Conservation (phyloP, 805 yeast genomes). For the Ogataea naganishii region DNA sequence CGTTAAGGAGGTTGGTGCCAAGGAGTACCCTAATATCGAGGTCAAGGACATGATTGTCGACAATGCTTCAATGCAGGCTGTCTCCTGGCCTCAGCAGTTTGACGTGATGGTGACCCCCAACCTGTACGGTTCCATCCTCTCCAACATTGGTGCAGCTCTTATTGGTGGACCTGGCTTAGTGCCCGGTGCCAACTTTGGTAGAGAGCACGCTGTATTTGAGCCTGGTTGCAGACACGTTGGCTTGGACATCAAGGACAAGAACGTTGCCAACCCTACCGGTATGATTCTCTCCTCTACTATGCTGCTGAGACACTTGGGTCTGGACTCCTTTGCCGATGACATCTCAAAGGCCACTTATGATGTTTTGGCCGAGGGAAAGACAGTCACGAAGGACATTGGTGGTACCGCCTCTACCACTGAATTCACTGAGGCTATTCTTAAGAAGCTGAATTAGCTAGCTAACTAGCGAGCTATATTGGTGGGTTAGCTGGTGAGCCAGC, state of each 20-base stretch:
- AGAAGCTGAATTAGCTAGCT: slow-evolving; percentile 38
- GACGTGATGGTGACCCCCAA: slow-evolving; percentile 97
- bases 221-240: slow-evolving; percentile 99
- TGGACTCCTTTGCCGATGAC: slow-evolving; percentile 75
- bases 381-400: slow-evolving; percentile 85
- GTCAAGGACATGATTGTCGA: slow-evolving; percentile 94
- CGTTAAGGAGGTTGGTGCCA: slow-evolving; percentile 76
- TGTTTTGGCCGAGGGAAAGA: slow-evolving; percentile 82
- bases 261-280: slow-evolving; percentile 97
- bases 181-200: slow-evolving; percentile 97
- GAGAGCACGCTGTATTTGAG: slow-evolving; percentile 96
- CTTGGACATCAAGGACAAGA: slow-evolving; percentile 88
- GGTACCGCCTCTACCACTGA: slow-evolving; percentile 86
- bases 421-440: slow-evolving; percentile 85
- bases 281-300: slow-evolving; percentile 87
- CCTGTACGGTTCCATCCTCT: slow-evolving; percentile 93
- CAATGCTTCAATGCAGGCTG: slow-evolving; percentile 99
- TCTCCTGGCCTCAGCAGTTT: slow-evolving; percentile 94
- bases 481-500: background rate
- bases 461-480: background rate
- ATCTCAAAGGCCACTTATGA: slow-evolving; percentile 84
- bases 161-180: slow-evolving; percentile 98
- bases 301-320: slow-evolving; percentile 92
- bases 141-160: slow-evolving; percentile 95
- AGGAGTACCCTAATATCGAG: slow-evolving; percentile 75